Evolutionary conservation across 2,329 filamentous ascomycete genomes (phyloP).

Genomic region (Botrytis paeoniae): DNA sequence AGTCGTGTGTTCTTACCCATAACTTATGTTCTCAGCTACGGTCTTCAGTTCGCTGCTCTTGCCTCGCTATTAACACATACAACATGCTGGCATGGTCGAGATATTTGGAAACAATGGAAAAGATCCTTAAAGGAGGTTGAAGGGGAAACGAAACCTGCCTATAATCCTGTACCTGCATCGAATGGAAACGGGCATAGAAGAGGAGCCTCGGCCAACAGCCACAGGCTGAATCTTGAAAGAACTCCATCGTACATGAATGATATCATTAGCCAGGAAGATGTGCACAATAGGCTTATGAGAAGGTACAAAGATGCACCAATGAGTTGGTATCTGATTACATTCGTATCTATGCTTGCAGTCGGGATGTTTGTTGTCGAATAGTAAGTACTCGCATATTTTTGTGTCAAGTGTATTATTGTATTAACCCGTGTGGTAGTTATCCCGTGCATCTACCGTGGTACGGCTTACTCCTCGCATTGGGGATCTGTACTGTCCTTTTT

Average conservation of each 20-base stretch:
- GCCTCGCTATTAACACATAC: constrained; percentile 79
- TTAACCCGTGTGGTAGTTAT: constrained; percentile 49
- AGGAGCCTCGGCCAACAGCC: background rate
- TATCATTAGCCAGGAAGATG: constrained; percentile 70
- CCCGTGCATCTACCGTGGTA: constrained; percentile 85
- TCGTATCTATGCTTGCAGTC: constrained; percentile 70
- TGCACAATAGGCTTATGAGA: constrained; percentile 81
- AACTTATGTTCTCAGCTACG: constrained; percentile 84
- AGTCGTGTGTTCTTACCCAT: constrained; percentile 82
- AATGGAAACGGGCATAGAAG: constrained; percentile 20
- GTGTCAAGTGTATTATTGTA: background rate
- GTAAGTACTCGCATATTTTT: constrained; percentile 46
- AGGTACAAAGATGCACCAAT: constrained; percentile 79
- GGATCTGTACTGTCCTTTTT: constrained; percentile 76
- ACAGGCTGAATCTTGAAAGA: constrained; percentile 27
- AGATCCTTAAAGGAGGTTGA: constrained; percentile 63
- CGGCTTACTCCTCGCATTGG: constrained; percentile 73
- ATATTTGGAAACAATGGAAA: constrained; percentile 76
- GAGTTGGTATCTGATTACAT: constrained; percentile 76
- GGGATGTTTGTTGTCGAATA: constrained; percentile 85
- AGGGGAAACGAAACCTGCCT: constrained; percentile 48
- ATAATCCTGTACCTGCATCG: constrained; percentile 47
- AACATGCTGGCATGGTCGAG: constrained; percentile 77
- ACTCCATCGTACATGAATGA: constrained; percentile 46
- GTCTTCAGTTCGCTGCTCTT: constrained; percentile 79